These are phyloP conservation scores for Mercurialis annua DNA, from an alignment of 345 rosid genomes.

Conservation along the genomic window DNA sequence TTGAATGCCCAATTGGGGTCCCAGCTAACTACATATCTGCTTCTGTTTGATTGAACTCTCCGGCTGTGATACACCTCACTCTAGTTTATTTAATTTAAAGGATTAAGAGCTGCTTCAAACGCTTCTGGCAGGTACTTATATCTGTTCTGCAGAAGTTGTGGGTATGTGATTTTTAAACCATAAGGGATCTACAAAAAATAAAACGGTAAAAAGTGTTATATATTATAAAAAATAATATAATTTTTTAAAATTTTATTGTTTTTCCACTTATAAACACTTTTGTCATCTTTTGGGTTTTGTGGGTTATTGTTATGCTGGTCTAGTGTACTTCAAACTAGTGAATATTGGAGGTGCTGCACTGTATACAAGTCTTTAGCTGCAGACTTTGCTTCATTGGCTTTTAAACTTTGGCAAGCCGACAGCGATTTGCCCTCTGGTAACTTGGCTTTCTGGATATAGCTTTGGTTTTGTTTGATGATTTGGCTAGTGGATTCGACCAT, in stretches of 20 bases:
- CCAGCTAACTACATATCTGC: slow-evolving; percentile 54
- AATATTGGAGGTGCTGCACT: slow-evolving; percentile 14
- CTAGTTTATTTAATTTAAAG: slow-evolving; percentile 49
- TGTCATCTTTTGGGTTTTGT: background rate
- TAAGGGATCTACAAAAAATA: slow-evolving; percentile 8
- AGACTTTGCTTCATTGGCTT: slow-evolving; percentile 7
- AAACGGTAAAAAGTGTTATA: background rate
- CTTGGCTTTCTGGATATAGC: background rate
- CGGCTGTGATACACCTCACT: slow-evolving; percentile 44
- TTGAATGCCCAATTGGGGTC: slow-evolving; percentile 50
- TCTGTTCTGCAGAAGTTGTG: slow-evolving; percentile 48
- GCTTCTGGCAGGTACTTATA: slow-evolving; percentile 60
- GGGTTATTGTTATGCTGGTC: background rate
- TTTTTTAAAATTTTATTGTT: background rate
- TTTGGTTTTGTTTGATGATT: background rate
- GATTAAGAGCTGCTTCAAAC: slow-evolving; percentile 54
- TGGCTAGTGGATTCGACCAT: slow-evolving; percentile 1
- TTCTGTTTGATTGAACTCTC: slow-evolving; percentile 50
- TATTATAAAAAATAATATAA: background rate
- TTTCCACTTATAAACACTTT: no score
- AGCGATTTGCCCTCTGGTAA: slow-evolving; percentile 2
- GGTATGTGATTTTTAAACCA: slow-evolving; percentile 21
- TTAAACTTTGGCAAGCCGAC: background rate
- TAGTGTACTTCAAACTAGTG: slow-evolving; percentile 4
- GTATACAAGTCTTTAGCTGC: slow-evolving; percentile 22